Evolutionary conservation across 305 asterid species (phyloP), one percentile per base, ranked within the genome.

Genomic region (Fraxinus albicans): DNA sequence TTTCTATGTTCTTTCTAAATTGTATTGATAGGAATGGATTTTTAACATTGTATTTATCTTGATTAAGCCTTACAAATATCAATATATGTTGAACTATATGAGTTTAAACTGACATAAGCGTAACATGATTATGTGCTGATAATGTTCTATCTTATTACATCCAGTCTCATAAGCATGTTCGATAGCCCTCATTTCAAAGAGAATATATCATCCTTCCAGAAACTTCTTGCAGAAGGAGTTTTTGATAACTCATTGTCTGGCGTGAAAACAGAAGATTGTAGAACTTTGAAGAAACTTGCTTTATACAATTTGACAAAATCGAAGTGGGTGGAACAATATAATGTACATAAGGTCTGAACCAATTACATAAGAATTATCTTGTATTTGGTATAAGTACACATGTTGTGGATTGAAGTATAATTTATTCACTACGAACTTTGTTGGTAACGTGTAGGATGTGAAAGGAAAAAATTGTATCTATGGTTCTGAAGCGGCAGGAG

Each of bases 81-180:
- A 69, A 27, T 69, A 10, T 0, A 9, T 4, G 35, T 27, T 69
- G 38, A 31, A 31, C 38, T 3, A 29, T 31, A 29, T 13, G 34
- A 6, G 65, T 55, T 55, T 55, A 55, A 38, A 60, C 33, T 60
- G 23, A 50, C 67, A 67, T 10, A 75, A 80, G 77, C 81, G 63
- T 65, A 76, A 25, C 44, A 12, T 77, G 77, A 27, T 79, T 70
- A 72, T 69, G 34, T 78, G 65, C 38, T 79, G 78, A 79, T 25
- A 50, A 69, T 70, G 77, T 21, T 36, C 55, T 76, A 74, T 23
- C 80, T 79, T 78, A 72, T 77, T 42, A 36, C 86, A 34, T 83
- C 86, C 94, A 90, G 93, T 81, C 90, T 94, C 76, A 85, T 83
- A 86, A 86, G 89, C 91, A 89, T 94, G 97, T 94, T 94, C 38